phyloP scores from a whole-genome alignment of 192 early-diverging fungal species.

The Umbelopsis isabellina region DNA sequence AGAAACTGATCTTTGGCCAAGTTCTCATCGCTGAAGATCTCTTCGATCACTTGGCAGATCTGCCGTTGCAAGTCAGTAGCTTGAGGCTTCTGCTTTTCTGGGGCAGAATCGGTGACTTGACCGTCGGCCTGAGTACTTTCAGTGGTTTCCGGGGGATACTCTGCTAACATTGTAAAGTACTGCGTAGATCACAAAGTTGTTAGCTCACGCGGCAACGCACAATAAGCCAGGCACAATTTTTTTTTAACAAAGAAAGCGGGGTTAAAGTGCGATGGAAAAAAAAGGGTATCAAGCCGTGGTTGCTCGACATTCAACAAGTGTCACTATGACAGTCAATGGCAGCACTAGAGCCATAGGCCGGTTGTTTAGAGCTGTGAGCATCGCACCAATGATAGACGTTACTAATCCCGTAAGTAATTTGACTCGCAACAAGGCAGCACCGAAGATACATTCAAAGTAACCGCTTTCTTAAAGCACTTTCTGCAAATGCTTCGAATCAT shows the following conservation, averaged over 20 bases:
- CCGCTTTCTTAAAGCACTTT: conserved; percentile 48
- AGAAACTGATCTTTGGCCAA: conserved; percentile 37
- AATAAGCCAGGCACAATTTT: background rate
- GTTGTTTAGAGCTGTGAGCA: conserved; percentile 30
- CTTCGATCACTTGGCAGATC: conserved; percentile 11
- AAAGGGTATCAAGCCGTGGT: background rate
- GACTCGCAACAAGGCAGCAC: background rate
- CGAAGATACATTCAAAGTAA: background rate
- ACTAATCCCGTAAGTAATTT: conserved; percentile 58
- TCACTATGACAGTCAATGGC: background rate
- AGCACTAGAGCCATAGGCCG: background rate
- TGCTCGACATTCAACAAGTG: background rate
- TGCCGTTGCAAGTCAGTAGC: background rate
- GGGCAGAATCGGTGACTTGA: background rate
- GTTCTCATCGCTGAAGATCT: conserved; percentile 30
- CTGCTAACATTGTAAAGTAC: conserved; percentile 1
- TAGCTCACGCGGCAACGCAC: no score
- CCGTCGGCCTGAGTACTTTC: background rate
- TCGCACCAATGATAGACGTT: conserved; percentile 81
- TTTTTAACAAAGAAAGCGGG: conserved; percentile 12
- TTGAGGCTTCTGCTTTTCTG: background rate
- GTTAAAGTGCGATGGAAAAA: background rate
- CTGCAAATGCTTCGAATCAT: conserved; percentile 67
- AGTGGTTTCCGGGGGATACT: background rate
- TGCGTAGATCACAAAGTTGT: background rate